phyloP scores from a whole-genome alignment of 2,329 filamentous ascomycete species.

The Phaeophleospora eucalypticola region DNA sequence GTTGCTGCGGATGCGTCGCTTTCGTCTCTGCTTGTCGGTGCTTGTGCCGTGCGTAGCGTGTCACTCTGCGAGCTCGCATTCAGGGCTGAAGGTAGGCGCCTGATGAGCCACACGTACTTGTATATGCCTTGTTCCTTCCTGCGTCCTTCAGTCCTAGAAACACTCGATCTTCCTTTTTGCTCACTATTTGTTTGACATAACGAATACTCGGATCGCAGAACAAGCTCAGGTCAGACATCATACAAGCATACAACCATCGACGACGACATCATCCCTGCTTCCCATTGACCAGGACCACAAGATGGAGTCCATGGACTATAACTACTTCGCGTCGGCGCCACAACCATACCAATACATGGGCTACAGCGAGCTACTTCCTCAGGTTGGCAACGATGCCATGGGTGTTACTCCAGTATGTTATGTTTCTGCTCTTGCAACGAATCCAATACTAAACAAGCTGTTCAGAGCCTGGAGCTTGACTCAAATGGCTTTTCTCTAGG shows the following conservation, averaged over 20 bases:
- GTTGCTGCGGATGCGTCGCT: not conserved
- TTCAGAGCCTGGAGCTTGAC: conserved; percentile 28
- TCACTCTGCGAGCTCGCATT: too few relatives aligned
- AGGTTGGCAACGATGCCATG: conserved; percentile 38
- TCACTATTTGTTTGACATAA: too few relatives aligned
- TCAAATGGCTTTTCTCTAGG: conserved; percentile 15
- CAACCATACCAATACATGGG: conserved; percentile 47
- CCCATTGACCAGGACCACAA: not conserved
- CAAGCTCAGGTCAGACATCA: not conserved
- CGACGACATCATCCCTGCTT: not conserved
- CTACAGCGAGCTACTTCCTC: conserved; percentile 29
- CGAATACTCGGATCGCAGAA: too few relatives aligned
- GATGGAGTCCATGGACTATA: conserved; percentile 52
- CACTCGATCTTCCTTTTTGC: not conserved
- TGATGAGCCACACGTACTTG: not conserved
- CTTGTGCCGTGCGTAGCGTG: too few relatives aligned
- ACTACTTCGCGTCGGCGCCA: conserved; percentile 46
- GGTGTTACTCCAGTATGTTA: conserved; percentile 33
- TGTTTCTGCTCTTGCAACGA: not conserved
- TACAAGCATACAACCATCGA: too few relatives aligned
- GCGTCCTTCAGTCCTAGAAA: not conserved
- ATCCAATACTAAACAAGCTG: not conserved
- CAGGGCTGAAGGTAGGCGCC: not conserved
- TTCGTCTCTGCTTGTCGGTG: too few relatives aligned
- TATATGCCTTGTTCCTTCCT: not conserved